Evolutionary conservation across 2,329 filamentous ascomycete genomes (phyloP).

Genomic region (Fusarium equiseti): DNA sequence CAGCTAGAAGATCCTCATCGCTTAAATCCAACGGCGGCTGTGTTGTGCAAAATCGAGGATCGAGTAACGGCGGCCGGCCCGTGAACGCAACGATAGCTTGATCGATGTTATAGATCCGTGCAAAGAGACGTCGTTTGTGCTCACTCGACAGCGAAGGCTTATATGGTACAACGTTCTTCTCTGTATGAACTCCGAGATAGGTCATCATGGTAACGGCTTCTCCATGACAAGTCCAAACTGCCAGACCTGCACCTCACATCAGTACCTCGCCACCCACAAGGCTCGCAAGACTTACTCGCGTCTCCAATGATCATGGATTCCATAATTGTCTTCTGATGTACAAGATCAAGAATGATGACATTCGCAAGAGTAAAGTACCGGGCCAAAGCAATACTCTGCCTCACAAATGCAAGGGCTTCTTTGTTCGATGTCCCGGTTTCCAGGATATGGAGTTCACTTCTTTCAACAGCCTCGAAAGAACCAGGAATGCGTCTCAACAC

Average conservation of each 20-base stretch:
- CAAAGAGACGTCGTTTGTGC: background rate
- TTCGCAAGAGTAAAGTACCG: background rate
- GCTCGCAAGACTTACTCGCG: background rate
- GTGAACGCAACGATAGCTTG: constrained; percentile 14
- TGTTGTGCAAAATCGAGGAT: background rate
- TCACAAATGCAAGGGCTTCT: background rate
- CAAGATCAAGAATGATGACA: constrained; percentile 10
- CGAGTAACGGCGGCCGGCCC: background rate
- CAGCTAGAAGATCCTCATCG: constrained; percentile 7
- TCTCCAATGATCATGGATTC: constrained; percentile 8
- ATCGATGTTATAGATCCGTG: background rate
- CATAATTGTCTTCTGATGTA: constrained; percentile 2
- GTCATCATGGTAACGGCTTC: constrained; percentile 14
- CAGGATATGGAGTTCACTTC: background rate
- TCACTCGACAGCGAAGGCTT: background rate
- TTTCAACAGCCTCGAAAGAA: background rate
- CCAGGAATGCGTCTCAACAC: background rate
- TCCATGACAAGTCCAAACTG: background rate
- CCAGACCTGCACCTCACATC: background rate
- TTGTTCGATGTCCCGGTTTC: constrained; percentile 1
- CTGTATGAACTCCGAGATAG: constrained; percentile 6
- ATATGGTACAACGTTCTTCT: background rate
- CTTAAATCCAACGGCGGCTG: background rate
- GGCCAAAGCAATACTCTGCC: background rate
- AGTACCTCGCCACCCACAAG: accelerated